A percentile compares a stretch with the other conserved stretches of the same genome.
Conservation (phyloP, 495 filamentous ascomycete genomes). For the Filosporella fistucella region DNA sequence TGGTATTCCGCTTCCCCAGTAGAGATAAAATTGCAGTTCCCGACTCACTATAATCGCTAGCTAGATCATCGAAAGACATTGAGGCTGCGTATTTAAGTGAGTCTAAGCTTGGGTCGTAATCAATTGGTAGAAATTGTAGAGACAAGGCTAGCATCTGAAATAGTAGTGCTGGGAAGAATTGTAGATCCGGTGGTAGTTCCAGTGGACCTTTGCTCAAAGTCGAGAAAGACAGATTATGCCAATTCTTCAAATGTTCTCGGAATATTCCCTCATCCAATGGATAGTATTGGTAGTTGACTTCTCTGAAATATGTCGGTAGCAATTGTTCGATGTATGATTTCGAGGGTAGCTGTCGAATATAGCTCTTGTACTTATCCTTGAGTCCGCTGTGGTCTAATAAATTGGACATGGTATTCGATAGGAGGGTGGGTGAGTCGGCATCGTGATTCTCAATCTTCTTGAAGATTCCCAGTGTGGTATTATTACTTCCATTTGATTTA, state of each 20-base stretch:
- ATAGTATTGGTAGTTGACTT: slow-evolving; percentile 58
- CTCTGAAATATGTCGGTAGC: slow-evolving; percentile 47
- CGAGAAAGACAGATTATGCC: slow-evolving; percentile 43
- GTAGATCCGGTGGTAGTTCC: slow-evolving; percentile 35
- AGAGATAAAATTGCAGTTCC: slow-evolving; percentile 46
- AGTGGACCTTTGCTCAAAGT: slow-evolving; percentile 38
- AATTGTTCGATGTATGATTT: slow-evolving; percentile 47
- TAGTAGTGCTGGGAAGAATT: slow-evolving; percentile 50
- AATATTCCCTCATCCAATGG: slow-evolving; percentile 49
- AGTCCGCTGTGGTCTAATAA: slow-evolving; percentile 26
- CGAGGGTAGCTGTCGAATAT: slow-evolving; percentile 49
- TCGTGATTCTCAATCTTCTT: slow-evolving; percentile 39
- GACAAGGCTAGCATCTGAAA: slow-evolving; percentile 52
- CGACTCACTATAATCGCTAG: slow-evolving; percentile 53
- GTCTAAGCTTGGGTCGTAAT: slow-evolving; percentile 40
- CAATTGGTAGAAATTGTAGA: slow-evolving; percentile 46
- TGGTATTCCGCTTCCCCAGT: slow-evolving; percentile 51
- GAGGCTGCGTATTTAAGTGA: slow-evolving; percentile 51
- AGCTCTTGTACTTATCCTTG: slow-evolving; percentile 45
- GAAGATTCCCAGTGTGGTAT: slow-evolving; percentile 43
- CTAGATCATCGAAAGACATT: slow-evolving; percentile 56
- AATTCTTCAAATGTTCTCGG: slow-evolving; percentile 41
- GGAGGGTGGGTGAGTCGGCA: slow-evolving; percentile 12
- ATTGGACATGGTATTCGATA: slow-evolving; percentile 20
- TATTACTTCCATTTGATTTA: slow-evolving; percentile 31